These are phyloP conservation scores for Heimioporus sp. DNA, from an alignment of 768 basidiomycete genomes.

Conservation along the genomic window DNA sequence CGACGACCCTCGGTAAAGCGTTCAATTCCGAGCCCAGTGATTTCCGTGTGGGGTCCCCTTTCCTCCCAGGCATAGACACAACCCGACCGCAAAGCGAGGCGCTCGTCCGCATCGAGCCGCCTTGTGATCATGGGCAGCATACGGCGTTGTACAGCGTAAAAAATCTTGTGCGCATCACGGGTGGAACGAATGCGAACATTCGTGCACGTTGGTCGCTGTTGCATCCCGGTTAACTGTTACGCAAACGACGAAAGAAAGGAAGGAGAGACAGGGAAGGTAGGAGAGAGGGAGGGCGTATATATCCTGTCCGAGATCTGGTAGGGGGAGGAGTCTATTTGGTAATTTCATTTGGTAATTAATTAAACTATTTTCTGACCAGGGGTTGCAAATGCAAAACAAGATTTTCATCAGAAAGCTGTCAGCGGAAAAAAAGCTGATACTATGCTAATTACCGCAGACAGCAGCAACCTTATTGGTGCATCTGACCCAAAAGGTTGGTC, in stretches of 20 bases:
- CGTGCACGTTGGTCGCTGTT: slow-evolving; percentile 64
- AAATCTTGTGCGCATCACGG: slow-evolving; percentile 78
- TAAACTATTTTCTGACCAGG: slow-evolving; percentile 32
- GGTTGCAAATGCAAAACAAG: slow-evolving; percentile 14
- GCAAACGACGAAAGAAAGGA: slow-evolving; percentile 9
- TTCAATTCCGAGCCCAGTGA: slow-evolving; percentile 79
- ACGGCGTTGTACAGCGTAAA: slow-evolving; percentile 65
- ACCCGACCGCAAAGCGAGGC: slow-evolving; percentile 46
- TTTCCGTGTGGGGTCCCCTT: slow-evolving; percentile 67
- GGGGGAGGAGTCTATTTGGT: slow-evolving; percentile 25
- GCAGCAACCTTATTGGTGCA: slow-evolving; percentile 37
- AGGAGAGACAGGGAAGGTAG: slow-evolving; percentile 5
- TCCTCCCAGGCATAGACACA: slow-evolving; percentile 70
- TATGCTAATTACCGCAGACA: slow-evolving; percentile 26
- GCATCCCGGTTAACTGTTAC: slow-evolving; percentile 39
- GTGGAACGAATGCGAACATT: slow-evolving; percentile 75
- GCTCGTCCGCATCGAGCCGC: slow-evolving; percentile 76
- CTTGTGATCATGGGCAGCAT: slow-evolving; percentile 70
- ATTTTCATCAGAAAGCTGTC: slow-evolving; percentile 29
- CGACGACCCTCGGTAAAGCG: slow-evolving; percentile 81
- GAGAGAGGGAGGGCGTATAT: slow-evolving; percentile 29
- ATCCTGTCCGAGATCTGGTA: slow-evolving; percentile 32
- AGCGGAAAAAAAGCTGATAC: slow-evolving; percentile 23
- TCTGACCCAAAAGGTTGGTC: slow-evolving; percentile 39
- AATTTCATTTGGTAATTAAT: slow-evolving; percentile 37